Evolutionary conservation across 768 basidiomycete genomes (phyloP).

Genomic region (Termitomyces sp.): DNA sequence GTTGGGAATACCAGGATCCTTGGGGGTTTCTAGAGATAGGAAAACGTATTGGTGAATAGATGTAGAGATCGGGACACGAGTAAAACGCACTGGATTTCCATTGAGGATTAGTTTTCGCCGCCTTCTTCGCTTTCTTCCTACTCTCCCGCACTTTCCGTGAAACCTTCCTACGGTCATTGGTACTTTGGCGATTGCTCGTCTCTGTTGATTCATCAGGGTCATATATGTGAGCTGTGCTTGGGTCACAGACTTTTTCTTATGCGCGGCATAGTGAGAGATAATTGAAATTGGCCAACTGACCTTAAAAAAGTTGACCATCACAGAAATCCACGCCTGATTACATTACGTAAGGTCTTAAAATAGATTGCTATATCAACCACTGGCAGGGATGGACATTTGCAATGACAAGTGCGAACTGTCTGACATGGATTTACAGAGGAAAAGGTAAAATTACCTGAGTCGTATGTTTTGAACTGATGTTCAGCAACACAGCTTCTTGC

Average conservation of each 20-base stretch:
- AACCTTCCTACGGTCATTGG: slow-evolving; percentile 66
- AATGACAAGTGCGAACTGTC: too few relatives aligned
- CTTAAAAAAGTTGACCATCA: not conserved
- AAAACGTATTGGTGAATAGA: not conserved
- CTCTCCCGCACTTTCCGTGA: slow-evolving; percentile 73
- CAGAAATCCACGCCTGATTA: not conserved
- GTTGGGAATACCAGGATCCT: slow-evolving; percentile 92
- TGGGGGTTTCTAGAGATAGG: slow-evolving; percentile 56
- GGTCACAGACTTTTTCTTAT: slow-evolving; percentile 13
- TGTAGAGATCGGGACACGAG: not conserved
- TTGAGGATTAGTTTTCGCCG: slow-evolving; percentile 70
- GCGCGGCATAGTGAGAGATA: slow-evolving; percentile 6
- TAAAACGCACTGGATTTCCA: slow-evolving; percentile 81
- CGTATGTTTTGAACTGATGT: not conserved
- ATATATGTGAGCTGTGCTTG: not conserved
- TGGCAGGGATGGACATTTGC: too few relatives aligned
- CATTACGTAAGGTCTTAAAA: not conserved
- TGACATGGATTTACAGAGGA: not conserved
- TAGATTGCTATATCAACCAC: not conserved
- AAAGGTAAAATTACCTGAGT: not conserved
- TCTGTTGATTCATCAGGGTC: slow-evolving; percentile 37
- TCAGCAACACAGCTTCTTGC: not conserved
- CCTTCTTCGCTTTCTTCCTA: slow-evolving; percentile 69
- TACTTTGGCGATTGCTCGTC: slow-evolving; percentile 78
- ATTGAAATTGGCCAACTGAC: too few relatives aligned